Percentiles rank a stretch among this genome's conserved stretches.
Conservation (phyloP, 1,139 yeast species). For the Geotrichum restrictum region DNA sequence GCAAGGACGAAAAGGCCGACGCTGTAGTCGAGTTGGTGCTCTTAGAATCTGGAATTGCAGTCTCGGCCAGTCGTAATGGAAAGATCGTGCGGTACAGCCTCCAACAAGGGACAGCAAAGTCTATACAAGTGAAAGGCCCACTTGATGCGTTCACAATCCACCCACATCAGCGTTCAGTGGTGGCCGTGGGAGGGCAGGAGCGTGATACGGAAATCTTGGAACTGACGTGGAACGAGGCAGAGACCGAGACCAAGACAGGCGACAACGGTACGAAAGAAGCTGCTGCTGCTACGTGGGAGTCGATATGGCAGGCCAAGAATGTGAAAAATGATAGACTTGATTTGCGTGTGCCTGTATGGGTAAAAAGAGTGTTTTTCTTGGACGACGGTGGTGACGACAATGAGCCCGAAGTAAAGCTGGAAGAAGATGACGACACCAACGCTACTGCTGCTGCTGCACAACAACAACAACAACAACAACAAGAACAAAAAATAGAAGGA, state of each 20-base stretch:
- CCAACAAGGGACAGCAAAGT: slow-evolving; percentile 14
- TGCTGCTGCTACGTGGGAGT: slow-evolving; percentile 9
- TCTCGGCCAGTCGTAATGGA: slow-evolving; percentile 23
- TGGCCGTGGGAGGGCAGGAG: slow-evolving; percentile 47
- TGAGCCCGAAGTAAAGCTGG: slow-evolving; percentile 1
- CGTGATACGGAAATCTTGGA: slow-evolving; percentile 41
- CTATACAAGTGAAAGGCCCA: slow-evolving; percentile 22
- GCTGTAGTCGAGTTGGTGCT: slow-evolving; percentile 21
- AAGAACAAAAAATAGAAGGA: slow-evolving; percentile 10
- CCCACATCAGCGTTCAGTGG: slow-evolving; percentile 20
- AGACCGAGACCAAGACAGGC: slow-evolving; percentile 1
- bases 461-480: no score
- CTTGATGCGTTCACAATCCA: slow-evolving; percentile 20
- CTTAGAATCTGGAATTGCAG: not conserved
- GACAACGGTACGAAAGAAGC: no score
- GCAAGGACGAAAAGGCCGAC: slow-evolving; percentile 4
- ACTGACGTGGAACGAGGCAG: slow-evolving; percentile 12
- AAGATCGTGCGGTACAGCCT: slow-evolving; percentile 20
- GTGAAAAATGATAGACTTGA: slow-evolving; percentile 40
- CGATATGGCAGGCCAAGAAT: slow-evolving; percentile 39
- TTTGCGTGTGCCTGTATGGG: slow-evolving; percentile 40
- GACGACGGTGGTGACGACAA: no score
- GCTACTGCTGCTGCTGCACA: no score
- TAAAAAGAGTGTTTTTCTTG: slow-evolving; percentile 37
- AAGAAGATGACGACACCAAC: not conserved